These are phyloP conservation scores for Didymella glomerata DNA, from an alignment of 2,329 filamentous ascomycete species.

Conservation along the genomic window DNA sequence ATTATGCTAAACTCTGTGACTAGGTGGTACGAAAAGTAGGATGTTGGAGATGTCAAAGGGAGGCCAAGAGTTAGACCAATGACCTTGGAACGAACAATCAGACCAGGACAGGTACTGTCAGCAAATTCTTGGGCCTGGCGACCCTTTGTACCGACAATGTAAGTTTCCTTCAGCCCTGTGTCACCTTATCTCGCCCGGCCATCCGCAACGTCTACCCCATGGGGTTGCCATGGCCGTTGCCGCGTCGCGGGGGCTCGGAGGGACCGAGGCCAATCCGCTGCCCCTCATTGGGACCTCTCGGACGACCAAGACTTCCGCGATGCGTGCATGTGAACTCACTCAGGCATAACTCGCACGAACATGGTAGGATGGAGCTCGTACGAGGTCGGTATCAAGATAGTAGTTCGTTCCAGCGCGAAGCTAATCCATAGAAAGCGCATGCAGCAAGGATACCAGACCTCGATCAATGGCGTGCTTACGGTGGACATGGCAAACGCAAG, in stretches of 20 bases:
- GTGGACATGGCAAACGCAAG: neutral
- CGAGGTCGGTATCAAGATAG: neutral
- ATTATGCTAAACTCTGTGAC: constrained; percentile 23
- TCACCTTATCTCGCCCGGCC: constrained; percentile 5
- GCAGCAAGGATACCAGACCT: neutral
- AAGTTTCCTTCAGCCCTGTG: constrained; percentile 1
- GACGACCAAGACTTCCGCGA: neutral
- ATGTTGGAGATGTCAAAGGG: neutral
- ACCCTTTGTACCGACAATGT: constrained; percentile 1
- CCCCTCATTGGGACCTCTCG: constrained; percentile 9
- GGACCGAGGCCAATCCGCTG: constrained; percentile 15
- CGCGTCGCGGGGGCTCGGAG: constrained; percentile 4
- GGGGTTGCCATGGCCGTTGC: constrained; percentile 15
- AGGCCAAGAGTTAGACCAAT: constrained; percentile 1
- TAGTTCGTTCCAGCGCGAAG: neutral
- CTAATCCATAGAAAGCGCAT: neutral
- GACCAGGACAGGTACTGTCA: neutral
- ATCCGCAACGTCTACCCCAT: constrained; percentile 11
- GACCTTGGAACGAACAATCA: neutral
- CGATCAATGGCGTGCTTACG: neutral
- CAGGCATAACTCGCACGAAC: neutral
- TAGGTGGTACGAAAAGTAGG: neutral
- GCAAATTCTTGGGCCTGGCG: neutral
- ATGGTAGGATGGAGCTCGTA: constrained; percentile 1
- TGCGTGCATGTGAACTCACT: constrained; percentile 11